Evolutionary conservation across 2,329 filamentous ascomycete species (phyloP), one percentile per base, ranked within the genome.

Genomic region (Huntiella moniliformis): DNA sequence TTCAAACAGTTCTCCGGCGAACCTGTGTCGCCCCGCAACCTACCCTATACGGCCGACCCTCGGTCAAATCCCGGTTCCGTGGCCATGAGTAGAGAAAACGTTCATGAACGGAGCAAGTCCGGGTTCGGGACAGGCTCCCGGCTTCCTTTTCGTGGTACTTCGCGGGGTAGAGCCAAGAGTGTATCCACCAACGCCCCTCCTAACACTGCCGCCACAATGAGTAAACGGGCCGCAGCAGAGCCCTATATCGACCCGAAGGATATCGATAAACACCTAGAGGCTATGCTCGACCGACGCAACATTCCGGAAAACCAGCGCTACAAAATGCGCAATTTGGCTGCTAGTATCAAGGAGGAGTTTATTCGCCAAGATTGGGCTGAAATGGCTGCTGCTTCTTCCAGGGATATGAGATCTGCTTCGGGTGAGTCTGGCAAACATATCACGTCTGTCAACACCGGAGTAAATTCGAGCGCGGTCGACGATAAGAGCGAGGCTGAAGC

Each of bases 321-420:
- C 60, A 92, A 92, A 64, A 95, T 98, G 86, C 75, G 88, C 39
- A 87, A 79, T 47, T 67, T 98, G 50, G 85, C 83, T 51, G 73
- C 84, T 52, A 81, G 82, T 33, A 87, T 96, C 65, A 98, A 98
- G 63, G 83, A 86, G 58, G 87, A 96, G 57, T 92, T 98, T 55
- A 86, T 96, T 55, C 79, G 80, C 45, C 87, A 93, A 59, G 83
- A 95, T 58, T 84, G 82, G 68, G 75, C 74, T 5, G 80, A 81
- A 58, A 77, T 70, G 61, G 65, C 67, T 59, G 68, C 70, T 45
- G 63, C 66, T 42, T 37, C 47, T 10, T 46, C 43, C 13, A 45
- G 43, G 13, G 43, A 49, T 13, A 40, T 32, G 13, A 47, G 39
- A 31, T 34, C n/a, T 11, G 31, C 28, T 13, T 34, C 28, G 8